phyloP scores from a whole-genome alignment of 2,329 filamentous ascomycete genomes.

The Dothidotthia symphoricarpi region DNA sequence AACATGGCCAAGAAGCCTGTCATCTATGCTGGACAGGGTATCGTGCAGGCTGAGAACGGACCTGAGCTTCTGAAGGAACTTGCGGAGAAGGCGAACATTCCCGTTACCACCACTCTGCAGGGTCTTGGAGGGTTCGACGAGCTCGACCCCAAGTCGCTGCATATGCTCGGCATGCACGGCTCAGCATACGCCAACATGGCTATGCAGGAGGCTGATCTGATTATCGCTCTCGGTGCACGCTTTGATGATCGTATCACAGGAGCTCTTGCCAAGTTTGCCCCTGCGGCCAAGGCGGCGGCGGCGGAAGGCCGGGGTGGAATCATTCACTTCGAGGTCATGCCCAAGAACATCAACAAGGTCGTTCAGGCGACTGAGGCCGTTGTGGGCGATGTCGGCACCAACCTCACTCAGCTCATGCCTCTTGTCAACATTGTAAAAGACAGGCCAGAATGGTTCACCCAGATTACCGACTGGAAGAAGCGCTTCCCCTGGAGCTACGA shows the following conservation, averaged over 20 bases:
- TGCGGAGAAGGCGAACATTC: constrained; percentile 86
- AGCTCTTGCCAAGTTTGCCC: constrained; percentile 81
- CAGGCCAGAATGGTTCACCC: constrained; percentile 80
- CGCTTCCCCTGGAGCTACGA: constrained; percentile 89
- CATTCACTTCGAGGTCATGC: constrained; percentile 96
- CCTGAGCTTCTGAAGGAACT: constrained; percentile 77
- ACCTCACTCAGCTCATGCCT: constrained; percentile 73
- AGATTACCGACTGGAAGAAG: constrained; percentile 88
- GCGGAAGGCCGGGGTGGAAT: constrained; percentile 87
- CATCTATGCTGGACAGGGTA: constrained; percentile 90
- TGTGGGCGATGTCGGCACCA: constrained; percentile 84
- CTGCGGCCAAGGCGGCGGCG: constrained; percentile 80
- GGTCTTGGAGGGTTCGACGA: constrained; percentile 92
- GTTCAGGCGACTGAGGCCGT: constrained; percentile 94
- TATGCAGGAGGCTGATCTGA: constrained; percentile 94
- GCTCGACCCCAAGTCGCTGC: constrained; percentile 86
- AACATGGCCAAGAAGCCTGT: constrained; percentile 91
- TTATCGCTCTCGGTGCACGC: constrained; percentile 88
- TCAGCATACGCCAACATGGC: constrained; percentile 97
- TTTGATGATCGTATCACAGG: constrained; percentile 95
- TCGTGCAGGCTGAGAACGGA: constrained; percentile 77
- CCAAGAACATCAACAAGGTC: constrained; percentile 99
- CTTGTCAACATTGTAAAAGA: constrained; percentile 63
- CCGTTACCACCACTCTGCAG: constrained; percentile 93
- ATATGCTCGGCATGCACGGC: constrained; percentile 99